Conservation (phyloP, 306 rosid species). For the Cicer chorassanicum region DNA sequence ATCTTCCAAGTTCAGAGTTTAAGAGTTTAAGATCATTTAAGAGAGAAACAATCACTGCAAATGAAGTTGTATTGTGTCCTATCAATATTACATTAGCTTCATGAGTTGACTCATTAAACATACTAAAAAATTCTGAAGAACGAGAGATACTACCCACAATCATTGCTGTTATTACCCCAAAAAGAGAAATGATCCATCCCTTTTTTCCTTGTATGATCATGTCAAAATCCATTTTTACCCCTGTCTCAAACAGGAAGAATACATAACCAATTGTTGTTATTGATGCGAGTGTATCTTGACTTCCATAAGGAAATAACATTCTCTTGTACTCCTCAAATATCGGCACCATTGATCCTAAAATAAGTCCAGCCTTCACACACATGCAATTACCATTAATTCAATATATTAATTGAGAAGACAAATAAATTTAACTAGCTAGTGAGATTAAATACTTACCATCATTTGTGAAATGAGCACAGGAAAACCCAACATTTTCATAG, state of each 20-base stretch:
- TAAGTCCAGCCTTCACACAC: conserved; percentile 50
- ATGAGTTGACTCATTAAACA: too few species aligned
- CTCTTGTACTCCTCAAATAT: neutral
- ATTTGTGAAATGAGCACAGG: conserved; percentile 58
- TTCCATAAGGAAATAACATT: conserved; percentile 44
- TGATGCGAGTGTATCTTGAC: conserved; percentile 51
- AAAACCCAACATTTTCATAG: conserved; percentile 55
- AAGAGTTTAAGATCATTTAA: conserved; percentile 20
- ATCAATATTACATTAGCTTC: neutral
- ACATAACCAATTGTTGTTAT: conserved; percentile 51
- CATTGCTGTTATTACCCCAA: conserved; percentile 24
- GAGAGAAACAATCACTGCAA: conserved; percentile 20
- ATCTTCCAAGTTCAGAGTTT: conserved; percentile 34
- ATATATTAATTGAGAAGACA: too few species aligned
- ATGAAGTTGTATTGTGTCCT: conserved; percentile 45
- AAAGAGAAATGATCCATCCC: conserved; percentile 37
- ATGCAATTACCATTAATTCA: neutral
- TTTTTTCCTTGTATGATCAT: conserved; percentile 50
- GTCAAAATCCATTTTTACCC: conserved; percentile 56
- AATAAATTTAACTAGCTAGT: too few species aligned
- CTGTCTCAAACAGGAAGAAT: conserved; percentile 48
- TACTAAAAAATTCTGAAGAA: too few species aligned
- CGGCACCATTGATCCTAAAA: conserved; percentile 49
- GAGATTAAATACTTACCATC: conserved; percentile 44
- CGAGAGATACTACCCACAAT: neutral